Evolutionary conservation across 257 asterid species (phyloP).

Genomic region (Forsythia viridissima): DNA sequence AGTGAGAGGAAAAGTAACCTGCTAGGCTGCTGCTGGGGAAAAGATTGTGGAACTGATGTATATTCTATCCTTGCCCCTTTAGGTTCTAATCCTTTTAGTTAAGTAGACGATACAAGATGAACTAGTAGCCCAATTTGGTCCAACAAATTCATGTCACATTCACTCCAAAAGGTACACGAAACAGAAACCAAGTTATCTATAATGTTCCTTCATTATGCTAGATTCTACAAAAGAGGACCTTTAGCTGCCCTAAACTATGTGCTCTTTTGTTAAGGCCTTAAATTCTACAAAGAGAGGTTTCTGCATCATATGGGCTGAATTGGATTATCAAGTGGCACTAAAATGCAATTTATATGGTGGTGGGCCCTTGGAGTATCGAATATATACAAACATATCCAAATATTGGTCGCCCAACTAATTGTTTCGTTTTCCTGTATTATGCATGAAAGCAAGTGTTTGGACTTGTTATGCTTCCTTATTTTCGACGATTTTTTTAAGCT

Average conservation of each 20-base stretch:
- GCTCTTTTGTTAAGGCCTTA: too few relatives aligned
- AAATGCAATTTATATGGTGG: too few relatives aligned
- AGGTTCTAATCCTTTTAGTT: background rate
- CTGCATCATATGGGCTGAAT: too few relatives aligned
- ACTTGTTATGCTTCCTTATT: too few relatives aligned
- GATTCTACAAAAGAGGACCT: background rate
- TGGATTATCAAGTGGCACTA: too few relatives aligned
- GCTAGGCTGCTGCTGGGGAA: background rate
- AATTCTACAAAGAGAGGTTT: too few relatives aligned
- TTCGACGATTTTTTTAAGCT: too few relatives aligned
- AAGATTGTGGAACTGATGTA: background rate
- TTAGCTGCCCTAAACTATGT: background rate
- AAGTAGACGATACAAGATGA: background rate
- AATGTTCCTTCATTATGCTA: background rate
- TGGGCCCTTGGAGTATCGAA: too few relatives aligned
- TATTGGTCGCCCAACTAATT: too few relatives aligned
- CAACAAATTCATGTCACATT: background rate
- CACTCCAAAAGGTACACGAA: background rate
- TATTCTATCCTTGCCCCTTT: background rate
- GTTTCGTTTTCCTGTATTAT: too few relatives aligned
- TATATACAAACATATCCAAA: too few relatives aligned
- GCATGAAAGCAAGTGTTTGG: too few relatives aligned
- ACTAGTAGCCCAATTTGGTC: background rate
- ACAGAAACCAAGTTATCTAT: background rate
- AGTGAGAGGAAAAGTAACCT: slow-evolving; percentile 1